Conservation (phyloP, 306 rosid species). For the Oemleria cerasiformis region DNA sequence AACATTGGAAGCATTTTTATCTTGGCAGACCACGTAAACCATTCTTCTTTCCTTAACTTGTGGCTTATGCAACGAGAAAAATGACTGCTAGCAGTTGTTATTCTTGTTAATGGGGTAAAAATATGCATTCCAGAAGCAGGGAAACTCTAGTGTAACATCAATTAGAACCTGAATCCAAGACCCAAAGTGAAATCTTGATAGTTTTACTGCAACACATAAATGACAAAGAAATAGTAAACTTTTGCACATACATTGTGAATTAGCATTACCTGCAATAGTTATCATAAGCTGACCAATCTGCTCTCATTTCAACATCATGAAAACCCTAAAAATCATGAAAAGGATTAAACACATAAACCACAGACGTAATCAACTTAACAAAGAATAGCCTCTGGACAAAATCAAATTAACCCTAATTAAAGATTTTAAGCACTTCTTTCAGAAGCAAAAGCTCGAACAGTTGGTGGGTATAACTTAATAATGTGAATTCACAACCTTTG, state of each 20-base stretch:
- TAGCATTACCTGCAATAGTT: constrained; percentile 67
- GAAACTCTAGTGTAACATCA: neutral
- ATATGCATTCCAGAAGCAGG: neutral
- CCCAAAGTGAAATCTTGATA: neutral
- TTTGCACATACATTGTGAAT: neutral
- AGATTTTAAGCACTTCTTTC: neutral
- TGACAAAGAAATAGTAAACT: neutral
- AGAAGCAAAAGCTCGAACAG: constrained; percentile 38
- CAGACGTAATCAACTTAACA: neutral
- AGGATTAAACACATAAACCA: neutral
- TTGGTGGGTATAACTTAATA: constrained; percentile 14
- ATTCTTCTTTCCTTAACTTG: neutral
- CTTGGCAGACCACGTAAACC: neutral
- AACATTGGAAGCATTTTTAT: neutral
- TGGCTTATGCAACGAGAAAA: too few species aligned
- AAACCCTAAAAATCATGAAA: constrained; percentile 46
- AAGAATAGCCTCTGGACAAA: neutral
- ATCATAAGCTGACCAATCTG: constrained; percentile 64
- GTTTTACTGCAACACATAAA: neutral
- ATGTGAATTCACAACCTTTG: constrained; percentile 34
- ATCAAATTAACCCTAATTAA: too few species aligned
- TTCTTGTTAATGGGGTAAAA: neutral
- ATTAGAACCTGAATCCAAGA: neutral
- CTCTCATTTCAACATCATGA: constrained; percentile 54
- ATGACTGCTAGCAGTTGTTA: neutral